Conservation (phyloP, 2,329 filamentous ascomycete genomes). For the Venturia asperata region DNA sequence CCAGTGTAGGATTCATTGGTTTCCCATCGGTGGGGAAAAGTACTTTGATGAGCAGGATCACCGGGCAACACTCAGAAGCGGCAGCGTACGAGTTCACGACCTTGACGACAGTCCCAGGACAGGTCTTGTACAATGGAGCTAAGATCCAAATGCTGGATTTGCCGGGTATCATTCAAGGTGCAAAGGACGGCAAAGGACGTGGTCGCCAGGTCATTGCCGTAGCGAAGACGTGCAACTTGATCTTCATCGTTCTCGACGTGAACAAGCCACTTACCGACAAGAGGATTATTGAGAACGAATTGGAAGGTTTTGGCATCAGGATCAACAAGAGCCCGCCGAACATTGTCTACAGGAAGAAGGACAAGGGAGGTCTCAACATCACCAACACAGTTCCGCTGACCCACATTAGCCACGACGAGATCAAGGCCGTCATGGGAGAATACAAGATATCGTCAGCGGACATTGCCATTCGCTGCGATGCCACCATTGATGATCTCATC, state of each 20-base stretch:
- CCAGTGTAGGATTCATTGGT: slow-evolving; percentile 94
- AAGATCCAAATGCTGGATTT: slow-evolving; percentile 98
- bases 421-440: slow-evolving; percentile 95
- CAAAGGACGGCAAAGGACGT: slow-evolving; percentile 95
- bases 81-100: slow-evolving; percentile 99
- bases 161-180: slow-evolving; percentile 96
- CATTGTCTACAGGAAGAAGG: slow-evolving; percentile 99
- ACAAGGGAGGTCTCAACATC: slow-evolving; percentile 94
- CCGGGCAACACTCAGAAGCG: slow-evolving; percentile 93
- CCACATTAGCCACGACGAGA: slow-evolving; percentile 92
- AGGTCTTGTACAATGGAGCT: slow-evolving; percentile 92
- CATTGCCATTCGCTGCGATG: slow-evolving; percentile 95
- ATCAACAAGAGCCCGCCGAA: slow-evolving; percentile 97
- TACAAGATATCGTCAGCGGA: slow-evolving; percentile 96
- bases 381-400: slow-evolving; percentile 88
- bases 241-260: slow-evolving; percentile 97
- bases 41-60: slow-evolving; percentile 91
- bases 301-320: slow-evolving; percentile 95
- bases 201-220: slow-evolving; percentile 98
- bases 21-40: slow-evolving; percentile 98
- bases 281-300: slow-evolving; percentile 84
- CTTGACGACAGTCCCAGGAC: slow-evolving; percentile 90
- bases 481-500: slow-evolving; percentile 94
- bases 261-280: slow-evolving; percentile 98
- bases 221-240: slow-evolving; percentile 96